Percentiles rank a stretch among this genome's conserved stretches.
These are phyloP conservation scores for Plectosphaerella plurivora DNA, from an alignment of 2,329 filamentous ascomycete species.

Conservation along the genomic window DNA sequence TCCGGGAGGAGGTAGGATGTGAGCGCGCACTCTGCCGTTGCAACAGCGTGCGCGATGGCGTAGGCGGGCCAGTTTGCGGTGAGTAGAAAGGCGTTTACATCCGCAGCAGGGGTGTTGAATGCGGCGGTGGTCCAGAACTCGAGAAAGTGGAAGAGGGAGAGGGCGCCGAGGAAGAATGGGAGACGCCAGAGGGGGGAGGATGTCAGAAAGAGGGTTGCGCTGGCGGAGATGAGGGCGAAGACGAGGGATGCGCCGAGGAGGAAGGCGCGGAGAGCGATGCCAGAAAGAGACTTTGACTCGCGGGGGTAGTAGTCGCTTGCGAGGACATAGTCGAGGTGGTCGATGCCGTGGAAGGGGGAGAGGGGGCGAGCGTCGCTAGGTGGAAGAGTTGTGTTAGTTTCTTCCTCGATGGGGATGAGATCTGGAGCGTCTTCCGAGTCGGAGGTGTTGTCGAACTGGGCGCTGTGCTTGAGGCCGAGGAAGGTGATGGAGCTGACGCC, in stretches of 20 bases:
- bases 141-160: conserved; percentile 88
- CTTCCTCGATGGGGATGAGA: background rate
- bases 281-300: conserved; percentile 52
- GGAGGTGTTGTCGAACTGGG: background rate
- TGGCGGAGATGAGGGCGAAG: conserved; percentile 24
- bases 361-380: background rate
- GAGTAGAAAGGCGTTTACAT: conserved; percentile 74
- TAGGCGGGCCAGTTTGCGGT: conserved; percentile 82
- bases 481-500: background rate
- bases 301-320: conserved; percentile 34
- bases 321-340: background rate
- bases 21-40: conserved; percentile 67
- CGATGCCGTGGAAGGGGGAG: background rate
- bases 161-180: conserved; percentile 62
- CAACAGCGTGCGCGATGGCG: conserved; percentile 73
- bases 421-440: background rate
- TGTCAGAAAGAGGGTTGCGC: conserved; percentile 27
- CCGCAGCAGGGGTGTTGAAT: conserved; percentile 73
- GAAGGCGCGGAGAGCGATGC: conserved; percentile 55
- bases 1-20: conserved; percentile 52
- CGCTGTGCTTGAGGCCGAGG: conserved; percentile 3
- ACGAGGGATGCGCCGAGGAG: conserved; percentile 43
- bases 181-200: conserved; percentile 53
- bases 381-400: background rate
- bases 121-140: conserved; percentile 89